Evolutionary conservation across 2,329 filamentous ascomycete species (phyloP).

Genomic region (Alternaria novae-zelandiae): DNA sequence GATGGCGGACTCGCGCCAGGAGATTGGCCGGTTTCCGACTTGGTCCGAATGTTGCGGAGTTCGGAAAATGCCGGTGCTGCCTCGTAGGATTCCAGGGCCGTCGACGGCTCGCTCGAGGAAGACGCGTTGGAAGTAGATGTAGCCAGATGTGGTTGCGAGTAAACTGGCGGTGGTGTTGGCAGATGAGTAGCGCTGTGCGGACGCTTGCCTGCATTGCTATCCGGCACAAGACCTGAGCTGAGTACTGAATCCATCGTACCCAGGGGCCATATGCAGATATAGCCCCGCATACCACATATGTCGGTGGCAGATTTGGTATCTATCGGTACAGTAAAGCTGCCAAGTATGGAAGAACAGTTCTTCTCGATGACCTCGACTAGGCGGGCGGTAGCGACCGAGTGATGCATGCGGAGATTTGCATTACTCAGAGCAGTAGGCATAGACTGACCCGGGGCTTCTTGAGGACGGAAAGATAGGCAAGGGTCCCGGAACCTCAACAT

Average conservation of each 20-base stretch:
- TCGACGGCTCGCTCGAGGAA: conserved; percentile 3
- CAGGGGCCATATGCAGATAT: conserved; percentile 35
- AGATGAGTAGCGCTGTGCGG: background rate
- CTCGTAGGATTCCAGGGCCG: conserved; percentile 2
- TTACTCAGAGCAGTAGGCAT: conserved; percentile 17
- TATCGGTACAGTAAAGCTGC: conserved; percentile 34
- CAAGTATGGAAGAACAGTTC: conserved; percentile 30
- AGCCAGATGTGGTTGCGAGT: background rate
- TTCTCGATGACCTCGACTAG: conserved; percentile 34
- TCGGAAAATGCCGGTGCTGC: conserved; percentile 8
- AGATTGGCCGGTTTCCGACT: background rate
- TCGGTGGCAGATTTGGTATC: conserved; percentile 30
- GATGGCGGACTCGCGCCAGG: background rate
- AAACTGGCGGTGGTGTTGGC: background rate
- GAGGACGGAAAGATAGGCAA: background rate
- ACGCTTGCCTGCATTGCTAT: conserved; percentile 16
- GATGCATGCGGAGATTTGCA: conserved; percentile 19
- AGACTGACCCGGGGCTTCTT: conserved; percentile 1
- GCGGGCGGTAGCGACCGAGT: conserved; percentile 25
- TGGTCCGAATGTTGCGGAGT: background rate
- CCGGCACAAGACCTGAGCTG: conserved; percentile 32
- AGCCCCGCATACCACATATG: conserved; percentile 36
- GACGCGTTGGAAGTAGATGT: conserved; percentile 1
- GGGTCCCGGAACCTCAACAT: conserved; percentile 33
- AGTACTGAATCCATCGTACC: conserved; percentile 37